Conservation (phyloP, 2,329 filamentous ascomycete species). For the Neonectria coccinea region DNA sequence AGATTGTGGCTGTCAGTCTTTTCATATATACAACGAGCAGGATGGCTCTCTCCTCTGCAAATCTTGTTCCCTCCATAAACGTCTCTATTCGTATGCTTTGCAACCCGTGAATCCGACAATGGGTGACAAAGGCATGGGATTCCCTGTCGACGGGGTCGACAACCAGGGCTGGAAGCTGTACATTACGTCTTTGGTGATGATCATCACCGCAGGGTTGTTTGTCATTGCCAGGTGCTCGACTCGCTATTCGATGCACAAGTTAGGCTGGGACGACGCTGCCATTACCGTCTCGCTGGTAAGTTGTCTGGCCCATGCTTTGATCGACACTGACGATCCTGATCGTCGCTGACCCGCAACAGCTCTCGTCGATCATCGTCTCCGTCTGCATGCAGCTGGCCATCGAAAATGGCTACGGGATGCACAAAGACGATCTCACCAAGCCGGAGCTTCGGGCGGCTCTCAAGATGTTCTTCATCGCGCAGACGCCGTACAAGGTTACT, state of each 20-base stretch:
- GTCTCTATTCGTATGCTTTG: neutral
- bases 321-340: neutral
- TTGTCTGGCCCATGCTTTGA: neutral
- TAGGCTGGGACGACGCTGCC: conserved; percentile 54
- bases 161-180: conserved; percentile 52
- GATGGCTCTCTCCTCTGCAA: neutral
- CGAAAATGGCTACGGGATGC: conserved; percentile 55
- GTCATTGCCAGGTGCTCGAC: conserved; percentile 51
- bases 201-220: conserved; percentile 50
- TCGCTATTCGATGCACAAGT: conserved; percentile 48
- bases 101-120: conserved; percentile 14
- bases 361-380: conserved; percentile 48
- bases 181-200: conserved; percentile 48
- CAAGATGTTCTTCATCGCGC: conserved; percentile 59
- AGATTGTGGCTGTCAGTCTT: neutral
- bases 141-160: conserved; percentile 49
- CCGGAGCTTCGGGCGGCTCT: conserved; percentile 40
- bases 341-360: conserved; percentile 33
- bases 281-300: conserved; percentile 53
- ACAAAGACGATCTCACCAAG: conserved; percentile 49
- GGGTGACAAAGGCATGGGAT: conserved; percentile 37
- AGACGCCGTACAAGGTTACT: conserved; percentile 62
- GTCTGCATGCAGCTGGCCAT: conserved; percentile 51
- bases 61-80: neutral
- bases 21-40: neutral